Conservation (phyloP, 1,284 basidiomycete species). For the Puccinia triticina region DNA sequence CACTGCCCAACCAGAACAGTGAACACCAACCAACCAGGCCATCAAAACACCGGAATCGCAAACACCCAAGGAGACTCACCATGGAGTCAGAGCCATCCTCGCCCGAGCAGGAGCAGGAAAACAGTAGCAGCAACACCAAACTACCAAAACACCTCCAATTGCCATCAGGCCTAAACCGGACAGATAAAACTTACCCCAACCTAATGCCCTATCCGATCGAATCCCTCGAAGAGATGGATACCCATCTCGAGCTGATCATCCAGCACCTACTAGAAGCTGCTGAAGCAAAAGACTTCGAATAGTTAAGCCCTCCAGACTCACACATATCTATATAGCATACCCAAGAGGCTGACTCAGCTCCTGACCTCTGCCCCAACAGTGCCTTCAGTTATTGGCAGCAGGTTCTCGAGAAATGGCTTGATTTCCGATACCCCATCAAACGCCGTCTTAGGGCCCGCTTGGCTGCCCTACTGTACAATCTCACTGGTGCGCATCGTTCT, state of each 20-base stretch:
- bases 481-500: constrained; percentile 63
- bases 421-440: constrained; percentile 82
- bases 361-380: constrained; percentile 48
- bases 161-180: constrained; percentile 53
- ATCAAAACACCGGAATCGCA: background rate
- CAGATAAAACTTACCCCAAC: constrained; percentile 51
- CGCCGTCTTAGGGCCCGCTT: constrained; percentile 75
- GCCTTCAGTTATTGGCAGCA: constrained; percentile 60
- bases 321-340: constrained; percentile 66
- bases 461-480: constrained; percentile 80
- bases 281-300: constrained; percentile 76
- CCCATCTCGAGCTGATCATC: constrained; percentile 76
- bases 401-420: constrained; percentile 69
- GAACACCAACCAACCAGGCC: too few relatives aligned
- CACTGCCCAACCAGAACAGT: too few relatives aligned
- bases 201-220: constrained; percentile 80
- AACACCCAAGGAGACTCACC: background rate
- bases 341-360: background rate
- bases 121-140: background rate
- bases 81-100: background rate
- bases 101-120: background rate
- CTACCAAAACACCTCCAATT: constrained; percentile 43
- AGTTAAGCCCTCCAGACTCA: constrained; percentile 59
- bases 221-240: constrained; percentile 76
- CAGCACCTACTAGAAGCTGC: constrained; percentile 75